Conservation (phyloP, 176 grass and related monocot species). For the Eremochloa ophiuroides region DNA sequence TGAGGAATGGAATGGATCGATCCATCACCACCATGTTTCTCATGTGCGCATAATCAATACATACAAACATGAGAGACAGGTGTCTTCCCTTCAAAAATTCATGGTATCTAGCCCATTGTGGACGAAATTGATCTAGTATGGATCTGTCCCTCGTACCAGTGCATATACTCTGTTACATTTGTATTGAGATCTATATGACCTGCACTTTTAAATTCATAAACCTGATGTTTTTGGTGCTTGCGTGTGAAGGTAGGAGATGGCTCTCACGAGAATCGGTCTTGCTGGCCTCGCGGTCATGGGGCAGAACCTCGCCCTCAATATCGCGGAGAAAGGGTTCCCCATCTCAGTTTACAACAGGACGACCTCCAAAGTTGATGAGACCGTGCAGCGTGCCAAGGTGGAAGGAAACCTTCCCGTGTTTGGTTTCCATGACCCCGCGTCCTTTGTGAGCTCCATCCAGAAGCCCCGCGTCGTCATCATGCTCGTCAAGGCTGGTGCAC, state of each 20-base stretch:
- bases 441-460: slow-evolving; percentile 77
- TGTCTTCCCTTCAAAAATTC: neutral
- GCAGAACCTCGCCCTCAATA: slow-evolving; percentile 81
- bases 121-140: neutral
- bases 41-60: neutral
- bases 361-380: slow-evolving; percentile 79
- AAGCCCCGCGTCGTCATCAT: slow-evolving; percentile 79
- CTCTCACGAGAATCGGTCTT: slow-evolving; percentile 64
- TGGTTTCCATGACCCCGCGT: slow-evolving; percentile 59
- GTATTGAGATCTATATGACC: neutral
- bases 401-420: slow-evolving; percentile 74
- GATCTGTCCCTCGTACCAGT: neutral
- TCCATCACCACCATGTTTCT: too few species aligned
- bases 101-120: neutral
- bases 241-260: slow-evolving; percentile 26
- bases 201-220: neutral
- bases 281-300: slow-evolving; percentile 76
- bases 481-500: slow-evolving; percentile 79
- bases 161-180: neutral
- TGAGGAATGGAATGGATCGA: neutral
- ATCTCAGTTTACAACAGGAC: slow-evolving; percentile 90
- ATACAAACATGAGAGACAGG: neutral
- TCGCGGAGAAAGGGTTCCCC: slow-evolving; percentile 79
- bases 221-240: neutral
- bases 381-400: slow-evolving; percentile 49